These are phyloP conservation scores for Neoarthrinium moseri DNA, from an alignment of 2,329 filamentous ascomycete genomes.

Conservation along the genomic window DNA sequence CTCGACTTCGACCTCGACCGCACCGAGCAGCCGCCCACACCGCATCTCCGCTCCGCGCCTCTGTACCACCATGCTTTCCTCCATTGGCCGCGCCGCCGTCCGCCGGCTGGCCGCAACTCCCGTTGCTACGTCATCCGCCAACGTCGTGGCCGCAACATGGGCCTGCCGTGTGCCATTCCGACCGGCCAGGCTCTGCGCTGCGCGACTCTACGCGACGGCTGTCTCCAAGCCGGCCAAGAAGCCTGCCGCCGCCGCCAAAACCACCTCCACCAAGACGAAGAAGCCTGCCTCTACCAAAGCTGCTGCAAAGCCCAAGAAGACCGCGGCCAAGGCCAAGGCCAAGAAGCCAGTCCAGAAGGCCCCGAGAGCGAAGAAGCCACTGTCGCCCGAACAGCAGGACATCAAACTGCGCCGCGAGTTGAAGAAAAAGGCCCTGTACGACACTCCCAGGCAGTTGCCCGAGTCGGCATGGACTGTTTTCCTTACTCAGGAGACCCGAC, in stretches of 20 bases:
- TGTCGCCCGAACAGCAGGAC: conserved; percentile 24
- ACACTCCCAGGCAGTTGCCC: conserved; percentile 33
- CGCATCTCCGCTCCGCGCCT: conserved; percentile 7
- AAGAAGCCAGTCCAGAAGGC: conserved; percentile 22
- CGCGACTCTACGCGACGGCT: conserved; percentile 26
- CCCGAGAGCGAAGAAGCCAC: conserved; percentile 25
- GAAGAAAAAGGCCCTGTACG: conserved; percentile 39
- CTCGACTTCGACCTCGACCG: not conserved
- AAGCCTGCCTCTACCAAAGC: conserved; percentile 17
- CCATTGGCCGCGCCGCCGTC: conserved; percentile 37
- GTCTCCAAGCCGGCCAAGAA: conserved; percentile 26
- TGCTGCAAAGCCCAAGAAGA: conserved; percentile 10
- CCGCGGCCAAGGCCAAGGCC: conserved; percentile 22
- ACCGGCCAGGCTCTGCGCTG: conserved; percentile 12
- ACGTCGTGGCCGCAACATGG: conserved; percentile 13
- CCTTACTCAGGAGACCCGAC: conserved; percentile 28
- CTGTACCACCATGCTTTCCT: conserved; percentile 37
- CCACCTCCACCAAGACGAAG: conserved; percentile 17
- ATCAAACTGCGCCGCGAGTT: conserved; percentile 19
- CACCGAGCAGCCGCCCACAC: not conserved
- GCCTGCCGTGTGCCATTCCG: not conserved
- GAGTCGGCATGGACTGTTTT: conserved; percentile 36
- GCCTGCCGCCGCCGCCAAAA: conserved; percentile 3
- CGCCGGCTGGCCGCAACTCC: conserved; percentile 27
- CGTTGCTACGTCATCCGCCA: conserved; percentile 18